A percentile compares a stretch with the other conserved stretches of the same genome.
Evolutionary conservation across 345 rosid species (phyloP).

Genomic region (Sonneratia caseolaris): DNA sequence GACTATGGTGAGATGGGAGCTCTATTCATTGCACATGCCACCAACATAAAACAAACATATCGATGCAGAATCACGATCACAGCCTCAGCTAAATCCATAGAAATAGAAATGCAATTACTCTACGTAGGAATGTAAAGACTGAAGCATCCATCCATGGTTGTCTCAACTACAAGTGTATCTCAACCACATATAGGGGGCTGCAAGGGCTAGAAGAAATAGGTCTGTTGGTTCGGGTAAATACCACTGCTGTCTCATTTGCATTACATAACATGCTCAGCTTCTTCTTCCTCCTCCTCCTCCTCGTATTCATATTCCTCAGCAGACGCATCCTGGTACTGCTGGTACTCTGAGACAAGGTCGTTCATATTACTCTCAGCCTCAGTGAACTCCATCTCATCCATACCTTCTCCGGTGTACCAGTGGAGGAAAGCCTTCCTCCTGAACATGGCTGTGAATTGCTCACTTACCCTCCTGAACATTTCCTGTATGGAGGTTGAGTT

Average conservation of each 20-base stretch:
- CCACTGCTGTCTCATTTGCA: background rate
- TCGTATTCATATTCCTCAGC: constrained; percentile 4
- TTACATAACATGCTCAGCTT: background rate
- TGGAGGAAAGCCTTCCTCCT: constrained; percentile 5
- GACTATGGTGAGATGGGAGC: too few species aligned
- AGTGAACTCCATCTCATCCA: constrained; percentile 6
- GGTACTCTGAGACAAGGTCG: constrained; percentile 2
- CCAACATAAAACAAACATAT: too few species aligned
- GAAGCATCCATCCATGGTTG: too few species aligned
- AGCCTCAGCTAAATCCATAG: background rate
- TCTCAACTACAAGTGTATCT: background rate
- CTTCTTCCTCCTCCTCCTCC: background rate
- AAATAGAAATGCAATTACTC: background rate
- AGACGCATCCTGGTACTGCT: constrained; percentile 3
- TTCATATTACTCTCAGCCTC: constrained; percentile 6
- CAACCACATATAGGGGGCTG: background rate
- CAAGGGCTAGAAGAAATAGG: background rate
- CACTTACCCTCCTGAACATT: constrained; percentile 1
- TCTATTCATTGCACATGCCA: too few species aligned
- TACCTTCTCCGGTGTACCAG: constrained; percentile 4
- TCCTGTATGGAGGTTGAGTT: constrained; percentile 5
- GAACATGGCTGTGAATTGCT: constrained; percentile 5
- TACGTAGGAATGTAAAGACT: background rate
- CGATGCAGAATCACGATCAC: background rate
- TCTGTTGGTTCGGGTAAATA: background rate